These are phyloP conservation scores for Gracilaria vermiculophylla DNA, from an alignment of 23 red algal species.

Conservation along the genomic window DNA sequence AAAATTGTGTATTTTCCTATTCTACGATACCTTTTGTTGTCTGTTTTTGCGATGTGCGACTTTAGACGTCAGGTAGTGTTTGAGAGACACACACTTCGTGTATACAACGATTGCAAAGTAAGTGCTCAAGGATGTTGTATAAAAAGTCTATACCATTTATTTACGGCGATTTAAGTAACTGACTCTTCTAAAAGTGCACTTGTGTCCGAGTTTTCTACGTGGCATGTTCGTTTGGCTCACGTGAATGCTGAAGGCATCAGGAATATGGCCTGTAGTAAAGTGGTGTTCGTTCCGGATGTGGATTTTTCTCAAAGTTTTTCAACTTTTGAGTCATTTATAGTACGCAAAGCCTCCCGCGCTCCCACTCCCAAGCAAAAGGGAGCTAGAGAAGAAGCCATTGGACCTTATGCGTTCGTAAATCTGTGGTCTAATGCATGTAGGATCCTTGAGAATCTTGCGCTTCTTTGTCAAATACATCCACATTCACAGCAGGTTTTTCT, in stretches of 20 bases:
- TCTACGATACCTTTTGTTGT: constrained; percentile 5
- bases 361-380: constrained; percentile 27
- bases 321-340: constrained; percentile 10
- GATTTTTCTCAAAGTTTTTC: neutral
- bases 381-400: neutral
- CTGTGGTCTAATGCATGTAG: neutral
- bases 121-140: no score
- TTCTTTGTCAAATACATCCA: constrained; percentile 45
- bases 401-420: constrained; percentile 13
- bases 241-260: constrained; percentile 14
- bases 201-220: neutral
- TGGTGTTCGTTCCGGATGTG: neutral
- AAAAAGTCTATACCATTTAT: neutral
- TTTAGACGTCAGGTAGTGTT: neutral
- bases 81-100: no score
- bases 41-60: neutral
- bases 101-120: no score
- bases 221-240: constrained; percentile 45
- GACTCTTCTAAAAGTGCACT: no score
- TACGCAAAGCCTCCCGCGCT: neutral
- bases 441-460: constrained; percentile 5
- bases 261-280: neutral
- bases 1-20: neutral
- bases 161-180: no score
- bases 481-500: neutral